phyloP scores from a whole-genome alignment of 768 basidiomycete species.

The Mycena floridula region DNA sequence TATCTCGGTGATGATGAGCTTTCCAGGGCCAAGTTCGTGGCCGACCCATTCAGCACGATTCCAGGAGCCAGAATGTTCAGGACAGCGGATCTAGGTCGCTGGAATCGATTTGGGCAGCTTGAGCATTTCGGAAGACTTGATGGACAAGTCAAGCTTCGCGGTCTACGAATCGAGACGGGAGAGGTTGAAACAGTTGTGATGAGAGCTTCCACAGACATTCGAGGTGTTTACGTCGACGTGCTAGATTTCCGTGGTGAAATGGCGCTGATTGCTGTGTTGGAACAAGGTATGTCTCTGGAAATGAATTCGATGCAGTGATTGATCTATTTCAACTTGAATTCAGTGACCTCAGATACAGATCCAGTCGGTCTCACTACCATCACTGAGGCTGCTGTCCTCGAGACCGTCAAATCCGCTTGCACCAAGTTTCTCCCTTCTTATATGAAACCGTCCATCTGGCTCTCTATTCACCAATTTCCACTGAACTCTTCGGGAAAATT shows the following conservation, averaged over 20 bases:
- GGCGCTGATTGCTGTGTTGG: not conserved
- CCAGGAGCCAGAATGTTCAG: constrained; percentile 22
- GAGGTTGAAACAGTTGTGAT: constrained; percentile 22
- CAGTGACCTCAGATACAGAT: no score
- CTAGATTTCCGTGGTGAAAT: not conserved
- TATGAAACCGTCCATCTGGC: not conserved
- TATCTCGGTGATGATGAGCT: constrained; percentile 22
- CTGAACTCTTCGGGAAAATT: not conserved
- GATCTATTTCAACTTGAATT: not conserved
- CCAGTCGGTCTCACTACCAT: not conserved
- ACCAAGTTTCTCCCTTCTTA: not conserved
- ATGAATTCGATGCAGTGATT: constrained; percentile 1
- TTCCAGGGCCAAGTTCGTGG: constrained; percentile 17
- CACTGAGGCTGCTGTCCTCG: not conserved
- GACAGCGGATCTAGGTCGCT: constrained; percentile 23
- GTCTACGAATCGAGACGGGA: constrained; percentile 25
- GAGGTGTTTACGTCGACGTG: not conserved
- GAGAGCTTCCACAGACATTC: not conserved
- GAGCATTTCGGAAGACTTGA: constrained; percentile 25
- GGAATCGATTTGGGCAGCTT: constrained; percentile 20
- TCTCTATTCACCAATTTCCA: not conserved
- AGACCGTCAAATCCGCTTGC: not conserved
- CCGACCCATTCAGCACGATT: constrained; percentile 18
- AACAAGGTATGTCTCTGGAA: not conserved
- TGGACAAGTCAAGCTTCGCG: constrained; percentile 26